A percentile compares a stretch with the other conserved stretches of the same genome.
phyloP scores from a whole-genome alignment of 2,329 filamentous ascomycete species.

The Trichoderma sp. region DNA sequence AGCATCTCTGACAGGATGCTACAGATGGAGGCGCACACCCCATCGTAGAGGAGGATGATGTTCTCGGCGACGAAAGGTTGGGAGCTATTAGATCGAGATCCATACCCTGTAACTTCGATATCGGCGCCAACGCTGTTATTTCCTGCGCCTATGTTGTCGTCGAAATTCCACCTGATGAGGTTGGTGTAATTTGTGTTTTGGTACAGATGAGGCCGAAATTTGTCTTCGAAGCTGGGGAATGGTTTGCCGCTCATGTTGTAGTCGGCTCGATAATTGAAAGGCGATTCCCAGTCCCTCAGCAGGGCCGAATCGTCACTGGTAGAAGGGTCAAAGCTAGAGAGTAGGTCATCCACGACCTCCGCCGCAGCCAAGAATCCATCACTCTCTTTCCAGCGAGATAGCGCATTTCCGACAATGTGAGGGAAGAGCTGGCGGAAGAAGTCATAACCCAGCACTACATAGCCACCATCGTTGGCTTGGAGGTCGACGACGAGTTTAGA shows the following conservation, averaged over 20 bases:
- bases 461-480: constrained; percentile 57
- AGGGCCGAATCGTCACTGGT: background rate
- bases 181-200: constrained; percentile 58
- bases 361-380: constrained; percentile 50
- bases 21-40: constrained; percentile 61
- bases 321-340: constrained; percentile 48
- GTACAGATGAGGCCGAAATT: constrained; percentile 46
- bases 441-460: constrained; percentile 62
- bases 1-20: constrained; percentile 59
- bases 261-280: constrained; percentile 1
- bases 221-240: constrained; percentile 53
- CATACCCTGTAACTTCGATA: constrained; percentile 51
- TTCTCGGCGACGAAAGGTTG: constrained; percentile 60
- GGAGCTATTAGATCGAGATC: constrained; percentile 41
- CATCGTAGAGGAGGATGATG: constrained; percentile 61
- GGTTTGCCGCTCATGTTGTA: constrained; percentile 50
- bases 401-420: constrained; percentile 43
- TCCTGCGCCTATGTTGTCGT: constrained; percentile 45
- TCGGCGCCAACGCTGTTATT: constrained; percentile 39
- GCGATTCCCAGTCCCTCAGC: background rate
- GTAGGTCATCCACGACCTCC: constrained; percentile 47
- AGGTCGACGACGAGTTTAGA: constrained; percentile 58
- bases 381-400: constrained; percentile 45
- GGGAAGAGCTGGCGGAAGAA: constrained; percentile 60
- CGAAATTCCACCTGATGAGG: constrained; percentile 55